Evolutionary conservation across 352 stramenopile genomes (phyloP).

Genomic region (Saprolegnia diclina): DNA sequence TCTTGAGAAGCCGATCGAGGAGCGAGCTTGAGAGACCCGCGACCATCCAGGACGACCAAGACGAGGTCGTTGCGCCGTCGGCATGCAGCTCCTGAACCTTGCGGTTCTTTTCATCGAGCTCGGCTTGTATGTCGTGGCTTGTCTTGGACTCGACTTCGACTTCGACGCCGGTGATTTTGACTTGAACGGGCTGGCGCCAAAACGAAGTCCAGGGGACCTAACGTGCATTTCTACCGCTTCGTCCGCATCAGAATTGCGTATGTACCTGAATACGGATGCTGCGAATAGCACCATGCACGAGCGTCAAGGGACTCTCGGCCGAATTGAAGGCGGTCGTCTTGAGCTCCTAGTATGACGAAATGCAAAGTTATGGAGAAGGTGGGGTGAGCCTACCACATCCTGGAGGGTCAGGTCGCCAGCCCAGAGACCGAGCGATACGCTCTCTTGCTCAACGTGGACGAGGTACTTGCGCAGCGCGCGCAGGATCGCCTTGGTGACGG

Average conservation of each 20-base stretch:
- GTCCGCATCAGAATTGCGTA: not conserved
- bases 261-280: slow-evolving; percentile 21
- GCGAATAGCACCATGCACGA: slow-evolving; percentile 8
- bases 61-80: not conserved
- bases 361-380: not conserved
- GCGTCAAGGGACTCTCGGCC: not conserved
- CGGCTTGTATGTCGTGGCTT: slow-evolving; percentile 9
- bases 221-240: not conserved
- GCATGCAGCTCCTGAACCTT: slow-evolving; percentile 7
- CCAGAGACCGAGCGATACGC: slow-evolving; percentile 16
- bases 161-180: slow-evolving; percentile 21
- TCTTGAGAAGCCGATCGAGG: slow-evolving; percentile 11
- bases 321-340: slow-evolving; percentile 19
- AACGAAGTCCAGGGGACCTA: slow-evolving; percentile 26
- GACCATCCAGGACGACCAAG: not conserved
- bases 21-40: slow-evolving; percentile 13
- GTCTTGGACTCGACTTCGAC: slow-evolving; percentile 1
- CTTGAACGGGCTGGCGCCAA: slow-evolving; percentile 14
- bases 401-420: slow-evolving; percentile 19
- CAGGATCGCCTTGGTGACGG: slow-evolving; percentile 23
- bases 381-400: slow-evolving; percentile 17
- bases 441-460: slow-evolving; percentile 18
- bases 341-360: slow-evolving; percentile 9
- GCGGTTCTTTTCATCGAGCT: slow-evolving; percentile 19
- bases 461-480: slow-evolving; percentile 13